Evolutionary conservation across 495 filamentous ascomycete genomes (phyloP).

Genomic region (Penicillium crystallinum): DNA sequence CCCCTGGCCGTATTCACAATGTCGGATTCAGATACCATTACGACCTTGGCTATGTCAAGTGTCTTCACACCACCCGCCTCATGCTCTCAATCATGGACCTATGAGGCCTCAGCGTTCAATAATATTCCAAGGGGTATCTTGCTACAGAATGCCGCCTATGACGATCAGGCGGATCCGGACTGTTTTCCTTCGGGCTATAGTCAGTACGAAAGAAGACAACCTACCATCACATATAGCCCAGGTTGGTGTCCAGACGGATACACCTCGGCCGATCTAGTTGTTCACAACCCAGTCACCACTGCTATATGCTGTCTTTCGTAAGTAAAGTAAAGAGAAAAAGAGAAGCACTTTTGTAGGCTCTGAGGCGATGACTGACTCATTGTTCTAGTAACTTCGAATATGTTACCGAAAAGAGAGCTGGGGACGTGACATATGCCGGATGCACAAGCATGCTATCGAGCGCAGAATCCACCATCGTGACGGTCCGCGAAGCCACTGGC

Average conservation of each 20-base stretch:
- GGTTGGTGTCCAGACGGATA: constrained; percentile 19
- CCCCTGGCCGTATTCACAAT: not conserved
- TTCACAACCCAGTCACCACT: constrained; percentile 5
- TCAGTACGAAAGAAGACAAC: not conserved
- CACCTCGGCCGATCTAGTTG: constrained; percentile 11
- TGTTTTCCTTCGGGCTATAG: constrained; percentile 15
- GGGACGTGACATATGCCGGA: not conserved
- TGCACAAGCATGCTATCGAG: constrained; percentile 3
- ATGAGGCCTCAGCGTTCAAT: constrained; percentile 7
- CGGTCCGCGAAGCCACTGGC: not conserved
- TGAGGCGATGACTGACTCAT: not conserved
- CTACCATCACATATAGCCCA: constrained; percentile 10
- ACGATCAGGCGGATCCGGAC: not conserved
- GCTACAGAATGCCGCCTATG: constrained; percentile 14
- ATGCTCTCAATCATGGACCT: constrained; percentile 17
- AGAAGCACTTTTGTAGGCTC: not conserved
- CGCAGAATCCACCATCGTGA: constrained; percentile 3
- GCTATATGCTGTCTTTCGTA: constrained; percentile 20
- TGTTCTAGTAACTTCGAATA: not conserved
- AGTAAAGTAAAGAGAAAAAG: not conserved
- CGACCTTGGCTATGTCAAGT: constrained; percentile 8
- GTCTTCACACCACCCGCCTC: constrained; percentile 13
- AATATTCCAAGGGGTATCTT: constrained; percentile 6
- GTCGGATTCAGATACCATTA: not conserved
- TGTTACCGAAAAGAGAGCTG: not conserved